A percentile compares a stretch with the other conserved stretches of the same genome.
phyloP scores from a whole-genome alignment of 495 filamentous ascomycete genomes.

The Clavariopsis aquatica region DNA sequence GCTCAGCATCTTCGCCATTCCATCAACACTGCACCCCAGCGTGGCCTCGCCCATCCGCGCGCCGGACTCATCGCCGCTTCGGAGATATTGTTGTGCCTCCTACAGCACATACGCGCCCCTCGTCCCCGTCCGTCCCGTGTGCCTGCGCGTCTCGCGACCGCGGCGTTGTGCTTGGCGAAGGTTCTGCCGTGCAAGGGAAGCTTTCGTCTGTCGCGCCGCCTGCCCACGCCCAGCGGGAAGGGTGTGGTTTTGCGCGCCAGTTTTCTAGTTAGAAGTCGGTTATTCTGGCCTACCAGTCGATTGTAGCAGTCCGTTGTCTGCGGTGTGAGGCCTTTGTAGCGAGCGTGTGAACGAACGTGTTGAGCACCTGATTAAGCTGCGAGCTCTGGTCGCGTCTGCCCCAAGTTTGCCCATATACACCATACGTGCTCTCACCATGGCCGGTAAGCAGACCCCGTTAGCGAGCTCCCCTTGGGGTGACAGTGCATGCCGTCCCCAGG shows the following conservation, averaged over 20 bases:
- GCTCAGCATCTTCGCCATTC: conserved; percentile 9
- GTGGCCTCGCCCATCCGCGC: background rate
- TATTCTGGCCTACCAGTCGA: background rate
- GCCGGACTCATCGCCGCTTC: background rate
- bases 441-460: conserved; percentile 44
- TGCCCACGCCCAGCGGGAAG: background rate
- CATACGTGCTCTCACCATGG: conserved; percentile 37
- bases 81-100: background rate
- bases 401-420: conserved; percentile 14
- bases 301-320: background rate
- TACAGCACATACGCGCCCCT: background rate
- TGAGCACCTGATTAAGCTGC: conserved; percentile 4
- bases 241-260: conserved; percentile 1
- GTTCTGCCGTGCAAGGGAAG: conserved; percentile 16
- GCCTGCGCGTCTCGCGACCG: background rate
- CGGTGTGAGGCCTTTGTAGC: conserved; percentile 23
- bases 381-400: conserved; percentile 8
- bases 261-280: conserved; percentile 22
- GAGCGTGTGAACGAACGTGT: conserved; percentile 31
- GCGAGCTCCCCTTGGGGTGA: background rate
- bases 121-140: background rate
- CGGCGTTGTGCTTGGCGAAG: background rate
- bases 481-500: background rate
- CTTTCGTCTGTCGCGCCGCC: conserved; percentile 7
- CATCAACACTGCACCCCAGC: conserved; percentile 15